Evolutionary conservation across 192 early-diverging fungal genomes (phyloP), one percentile per base, ranked within the genome.

Genomic region (Neocallimastix lanati): DNA sequence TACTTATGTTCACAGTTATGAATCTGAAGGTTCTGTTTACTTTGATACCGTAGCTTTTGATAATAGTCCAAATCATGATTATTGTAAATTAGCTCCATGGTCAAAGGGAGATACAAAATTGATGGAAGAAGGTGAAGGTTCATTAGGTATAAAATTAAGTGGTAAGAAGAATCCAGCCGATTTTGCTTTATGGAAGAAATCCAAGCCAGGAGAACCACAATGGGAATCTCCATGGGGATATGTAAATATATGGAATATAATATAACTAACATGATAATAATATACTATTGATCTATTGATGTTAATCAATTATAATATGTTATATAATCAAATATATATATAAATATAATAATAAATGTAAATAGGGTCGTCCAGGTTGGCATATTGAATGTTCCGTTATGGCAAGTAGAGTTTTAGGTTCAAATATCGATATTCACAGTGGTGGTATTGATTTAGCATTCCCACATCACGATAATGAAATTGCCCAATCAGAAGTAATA

Each of bases 321-420:
- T 33, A 33, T 33, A 33, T 33, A 33, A 6, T 6, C 11, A 33
- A 6, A 33, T 33, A 33, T 33, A 33, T 33, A 33, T 33, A 33
- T 33, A 33, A 6, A 33, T 33, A 33, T 33, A 6, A 33, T 12
- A 13, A 13, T 37, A 37, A 37, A 28, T 28, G n/a, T 0, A 11
- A 92, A 27, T 81, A 86, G 77, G 97, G 97, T 21, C 93, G 97
- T 40, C 97, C 97, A 12, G 97, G 97, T 35, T 99, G 97, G 97
- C 97, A 99, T 82, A 99, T 99, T 87, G 97, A 99, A 88, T 99
- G 97, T 91, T 96, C 94, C 28, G 97, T 92, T 37, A 99, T 99
- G 97, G 96, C 96, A 27, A 93, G 93, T 81, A 95, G 93, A 82
- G 88, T 97, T 28, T 84, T 98, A 78, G 96, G 95, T 25, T 85